These are phyloP conservation scores for Scheffersomyces segobiensis DNA, from an alignment of 1,139 yeast genomes.

Conservation along the genomic window DNA sequence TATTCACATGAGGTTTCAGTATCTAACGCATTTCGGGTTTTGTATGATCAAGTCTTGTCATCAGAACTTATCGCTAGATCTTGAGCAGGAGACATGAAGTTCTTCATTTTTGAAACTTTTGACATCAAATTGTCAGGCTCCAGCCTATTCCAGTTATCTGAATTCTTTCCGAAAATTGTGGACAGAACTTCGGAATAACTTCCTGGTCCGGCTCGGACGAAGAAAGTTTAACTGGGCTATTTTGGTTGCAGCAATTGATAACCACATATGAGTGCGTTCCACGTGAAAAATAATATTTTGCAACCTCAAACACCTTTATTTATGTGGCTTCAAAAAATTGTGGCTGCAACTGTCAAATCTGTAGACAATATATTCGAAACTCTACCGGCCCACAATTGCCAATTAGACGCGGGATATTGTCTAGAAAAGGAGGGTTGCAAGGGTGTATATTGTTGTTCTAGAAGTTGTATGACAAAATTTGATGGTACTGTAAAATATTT, in stretches of 20 bases:
- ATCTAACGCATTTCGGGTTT: no score
- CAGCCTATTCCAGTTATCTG: not conserved
- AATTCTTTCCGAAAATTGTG: not conserved
- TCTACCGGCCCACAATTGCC: not conserved
- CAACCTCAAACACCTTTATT: not conserved
- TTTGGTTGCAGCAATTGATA: not conserved
- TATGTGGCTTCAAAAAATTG: not conserved
- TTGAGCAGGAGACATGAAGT: no score
- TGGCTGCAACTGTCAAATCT: not conserved
- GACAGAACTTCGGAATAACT: not conserved
- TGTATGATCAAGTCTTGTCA: no score
- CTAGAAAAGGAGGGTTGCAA: constrained; percentile 3
- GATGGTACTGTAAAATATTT: not conserved
- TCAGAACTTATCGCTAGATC: no score
- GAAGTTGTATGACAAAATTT: not conserved
- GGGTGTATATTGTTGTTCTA: not conserved
- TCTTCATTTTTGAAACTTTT: no score
- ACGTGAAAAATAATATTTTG: not conserved
- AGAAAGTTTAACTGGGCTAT: not conserved
- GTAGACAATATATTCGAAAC: not conserved
- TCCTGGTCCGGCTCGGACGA: not conserved
- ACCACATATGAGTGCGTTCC: not conserved
- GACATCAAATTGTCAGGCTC: not conserved
- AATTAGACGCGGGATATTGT: not conserved
- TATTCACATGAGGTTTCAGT: not conserved